Conservation (phyloP, 129 eudicot genomes). For the Pseudognaphalium luteoalbum region DNA sequence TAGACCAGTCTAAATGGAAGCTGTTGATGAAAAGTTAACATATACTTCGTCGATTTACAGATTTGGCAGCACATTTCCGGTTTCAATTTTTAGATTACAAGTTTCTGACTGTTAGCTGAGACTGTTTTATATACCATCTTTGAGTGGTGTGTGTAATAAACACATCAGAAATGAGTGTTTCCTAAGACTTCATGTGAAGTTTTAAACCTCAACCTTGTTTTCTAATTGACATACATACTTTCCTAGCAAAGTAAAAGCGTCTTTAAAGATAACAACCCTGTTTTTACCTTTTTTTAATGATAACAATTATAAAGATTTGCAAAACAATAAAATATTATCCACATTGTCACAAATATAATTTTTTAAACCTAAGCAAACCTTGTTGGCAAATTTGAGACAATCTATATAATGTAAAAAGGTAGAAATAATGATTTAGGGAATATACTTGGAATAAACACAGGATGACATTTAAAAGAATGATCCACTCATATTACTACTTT, state of each 20-base stretch:
- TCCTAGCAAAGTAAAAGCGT: no score
- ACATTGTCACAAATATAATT: neutral
- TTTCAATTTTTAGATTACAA: neutral
- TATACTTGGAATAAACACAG: slow-evolving; percentile 20
- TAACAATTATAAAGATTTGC: no score
- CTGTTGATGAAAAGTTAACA: neutral
- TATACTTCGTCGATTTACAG: neutral
- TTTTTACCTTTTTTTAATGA: neutral
- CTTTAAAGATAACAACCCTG: no score
- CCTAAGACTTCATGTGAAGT: neutral
- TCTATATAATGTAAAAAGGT: neutral
- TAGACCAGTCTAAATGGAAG: slow-evolving; percentile 3
- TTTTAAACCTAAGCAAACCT: neutral
- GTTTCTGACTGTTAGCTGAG: neutral
- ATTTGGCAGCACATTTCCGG: neutral
- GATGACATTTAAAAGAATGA: slow-evolving; percentile 4
- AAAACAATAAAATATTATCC: no score
- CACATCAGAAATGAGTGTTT: neutral
- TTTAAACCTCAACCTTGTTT: no score
- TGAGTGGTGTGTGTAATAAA: slow-evolving; percentile 16
- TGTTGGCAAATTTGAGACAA: slow-evolving; percentile 29
- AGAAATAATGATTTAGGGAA: neutral
- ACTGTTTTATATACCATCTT: neutral
- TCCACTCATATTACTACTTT: slow-evolving; percentile 21
- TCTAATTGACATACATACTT: no score